These are phyloP conservation scores for Lentinula novae-zelandiae DNA, from an alignment of 1,284 basidiomycete genomes.

Conservation along the genomic window DNA sequence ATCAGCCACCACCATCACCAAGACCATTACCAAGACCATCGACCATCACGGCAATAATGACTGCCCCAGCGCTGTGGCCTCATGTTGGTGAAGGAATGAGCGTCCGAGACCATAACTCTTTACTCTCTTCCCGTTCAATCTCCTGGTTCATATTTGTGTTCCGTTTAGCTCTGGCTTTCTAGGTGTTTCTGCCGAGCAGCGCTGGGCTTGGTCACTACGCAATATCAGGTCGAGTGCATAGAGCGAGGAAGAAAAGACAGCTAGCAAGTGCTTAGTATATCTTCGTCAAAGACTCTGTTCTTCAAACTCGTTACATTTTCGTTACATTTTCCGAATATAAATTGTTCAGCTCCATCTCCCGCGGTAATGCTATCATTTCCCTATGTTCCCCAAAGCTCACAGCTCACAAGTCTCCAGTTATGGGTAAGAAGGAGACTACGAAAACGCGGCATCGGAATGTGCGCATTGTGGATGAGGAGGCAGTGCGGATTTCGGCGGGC, in stretches of 20 bases:
- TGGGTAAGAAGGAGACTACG: constrained; percentile 2
- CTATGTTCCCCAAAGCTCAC: neutral
- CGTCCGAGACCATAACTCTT: neutral
- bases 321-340: neutral
- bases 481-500: neutral
- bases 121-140: neutral
- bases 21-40: neutral
- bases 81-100: neutral
- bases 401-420: neutral
- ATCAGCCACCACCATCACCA: neutral
- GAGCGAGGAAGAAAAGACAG: too few species aligned
- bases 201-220: neutral
- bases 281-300: neutral
- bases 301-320: neutral
- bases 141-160: neutral
- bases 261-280: too few species aligned
- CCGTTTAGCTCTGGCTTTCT: neutral
- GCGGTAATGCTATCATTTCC: neutral
- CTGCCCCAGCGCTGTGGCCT: neutral
- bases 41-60: neutral
- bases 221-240: too few species aligned
- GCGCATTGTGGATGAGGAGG: constrained; percentile 7
- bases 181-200: neutral
- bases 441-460: constrained; percentile 2
- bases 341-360: too few species aligned